Conservation (phyloP, 2,329 filamentous ascomycete genomes). For the Claviceps fusiformis region DNA sequence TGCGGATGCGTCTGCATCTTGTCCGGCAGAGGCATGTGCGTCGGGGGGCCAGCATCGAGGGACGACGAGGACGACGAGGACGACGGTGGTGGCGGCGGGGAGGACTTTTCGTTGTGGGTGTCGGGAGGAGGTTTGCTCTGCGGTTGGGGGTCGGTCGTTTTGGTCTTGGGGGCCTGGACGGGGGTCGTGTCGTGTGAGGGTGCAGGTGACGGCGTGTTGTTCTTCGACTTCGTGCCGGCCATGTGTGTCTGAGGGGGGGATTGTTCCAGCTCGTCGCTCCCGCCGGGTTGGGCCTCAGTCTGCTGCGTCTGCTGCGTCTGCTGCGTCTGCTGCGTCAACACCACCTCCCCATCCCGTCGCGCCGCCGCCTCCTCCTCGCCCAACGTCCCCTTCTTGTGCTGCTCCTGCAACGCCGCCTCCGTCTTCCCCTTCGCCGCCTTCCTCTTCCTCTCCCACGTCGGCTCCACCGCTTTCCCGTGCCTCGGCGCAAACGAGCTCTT, state of each 20-base stretch:
- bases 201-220: too few relatives aligned
- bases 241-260: too few relatives aligned
- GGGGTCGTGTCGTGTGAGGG: too few relatives aligned
- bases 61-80: too few relatives aligned
- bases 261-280: neutral
- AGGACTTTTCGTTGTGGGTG: neutral
- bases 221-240: too few relatives aligned
- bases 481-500: slow-evolving; percentile 37
- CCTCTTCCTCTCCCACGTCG: slow-evolving; percentile 18
- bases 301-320: neutral
- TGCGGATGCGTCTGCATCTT: slow-evolving; percentile 47
- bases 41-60: slow-evolving; percentile 30
- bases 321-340: too few relatives aligned
- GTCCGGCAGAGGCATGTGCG: slow-evolving; percentile 31
- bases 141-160: too few relatives aligned
- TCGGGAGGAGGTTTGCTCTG: too few relatives aligned
- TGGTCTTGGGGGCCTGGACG: too few relatives aligned
- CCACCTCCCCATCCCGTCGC: too few relatives aligned
- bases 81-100: neutral
- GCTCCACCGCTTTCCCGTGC: slow-evolving; percentile 49
- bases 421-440: neutral
- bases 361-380: neutral
- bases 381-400: neutral
- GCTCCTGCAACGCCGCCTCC: neutral
- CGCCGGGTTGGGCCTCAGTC: too few relatives aligned